Percentiles rank a stretch among this genome's conserved stretches.
Evolutionary conservation across 768 basidiomycete genomes (phyloP).

Genomic region (Lactifluus pinguis): DNA sequence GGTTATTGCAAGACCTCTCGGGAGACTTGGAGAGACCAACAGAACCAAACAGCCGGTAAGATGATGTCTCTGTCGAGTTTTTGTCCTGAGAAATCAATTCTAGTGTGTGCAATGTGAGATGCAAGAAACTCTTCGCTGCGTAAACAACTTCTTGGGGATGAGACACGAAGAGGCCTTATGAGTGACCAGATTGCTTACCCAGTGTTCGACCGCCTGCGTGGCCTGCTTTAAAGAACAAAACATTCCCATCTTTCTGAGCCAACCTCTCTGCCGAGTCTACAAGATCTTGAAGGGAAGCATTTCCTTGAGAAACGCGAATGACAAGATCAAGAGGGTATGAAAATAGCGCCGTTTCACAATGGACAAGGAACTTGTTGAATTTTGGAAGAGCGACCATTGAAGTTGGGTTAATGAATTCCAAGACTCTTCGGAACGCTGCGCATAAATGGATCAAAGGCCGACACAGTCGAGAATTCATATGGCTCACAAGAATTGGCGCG

Average conservation of each 20-base stretch:
- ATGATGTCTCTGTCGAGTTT: constrained; percentile 31
- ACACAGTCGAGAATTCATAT: neutral
- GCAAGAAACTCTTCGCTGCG: constrained; percentile 52
- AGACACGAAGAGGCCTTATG: neutral
- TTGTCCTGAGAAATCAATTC: constrained; percentile 44
- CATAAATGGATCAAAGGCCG: constrained; percentile 1
- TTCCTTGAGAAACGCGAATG: constrained; percentile 45
- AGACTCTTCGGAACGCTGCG: constrained; percentile 49
- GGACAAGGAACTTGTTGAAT: constrained; percentile 62
- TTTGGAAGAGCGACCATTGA: constrained; percentile 48
- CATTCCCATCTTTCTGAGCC: constrained; percentile 41
- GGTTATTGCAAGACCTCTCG: neutral
- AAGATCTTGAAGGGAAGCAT: constrained; percentile 37
- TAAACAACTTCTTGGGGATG: constrained; percentile 47
- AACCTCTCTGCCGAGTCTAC: constrained; percentile 55
- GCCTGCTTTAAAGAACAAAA: constrained; percentile 55
- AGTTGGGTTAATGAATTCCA: constrained; percentile 41
- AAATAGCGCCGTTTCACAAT: constrained; percentile 45
- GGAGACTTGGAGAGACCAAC: constrained; percentile 31
- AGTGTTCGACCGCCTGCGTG: constrained; percentile 45
- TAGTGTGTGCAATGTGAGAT: constrained; percentile 49
- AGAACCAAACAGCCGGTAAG: constrained; percentile 58
- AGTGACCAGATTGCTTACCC: constrained; percentile 32
- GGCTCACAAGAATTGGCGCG: constrained; percentile 46
- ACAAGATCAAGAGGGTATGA: constrained; percentile 69